phyloP scores from a whole-genome alignment of 1,284 basidiomycete species.

The Golubevia sp. region DNA sequence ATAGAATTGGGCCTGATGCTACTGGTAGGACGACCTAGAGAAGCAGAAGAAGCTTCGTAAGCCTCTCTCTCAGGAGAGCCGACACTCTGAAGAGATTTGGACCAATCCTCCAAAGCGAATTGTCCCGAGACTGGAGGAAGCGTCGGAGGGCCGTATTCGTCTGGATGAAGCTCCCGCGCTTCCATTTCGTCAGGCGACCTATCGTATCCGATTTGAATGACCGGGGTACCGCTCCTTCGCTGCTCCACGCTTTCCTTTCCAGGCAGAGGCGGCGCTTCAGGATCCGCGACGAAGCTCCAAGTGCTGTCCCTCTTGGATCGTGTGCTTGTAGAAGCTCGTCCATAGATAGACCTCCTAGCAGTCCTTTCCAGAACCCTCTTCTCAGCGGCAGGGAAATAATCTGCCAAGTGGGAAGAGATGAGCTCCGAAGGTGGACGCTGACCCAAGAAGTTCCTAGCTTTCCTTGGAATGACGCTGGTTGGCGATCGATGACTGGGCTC shows the following conservation, averaged over 20 bases:
- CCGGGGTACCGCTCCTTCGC: conserved; percentile 9
- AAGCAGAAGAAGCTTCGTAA: not conserved
- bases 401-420: conserved; percentile 91
- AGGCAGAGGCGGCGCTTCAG: conserved; percentile 33
- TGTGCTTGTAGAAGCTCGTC: conserved; percentile 37
- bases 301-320: conserved; percentile 48
- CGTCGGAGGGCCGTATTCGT: conserved; percentile 19
- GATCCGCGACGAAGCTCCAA: conserved; percentile 47
- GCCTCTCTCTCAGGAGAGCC: conserved; percentile 23
- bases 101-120: conserved; percentile 44
- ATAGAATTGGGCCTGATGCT: conserved; percentile 17
- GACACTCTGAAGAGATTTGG: conserved; percentile 32
- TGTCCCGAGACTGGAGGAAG: conserved; percentile 37
- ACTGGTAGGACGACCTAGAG: not conserved
- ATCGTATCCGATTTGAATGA: conserved; percentile 36
- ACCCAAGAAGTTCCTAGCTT: conserved; percentile 94
- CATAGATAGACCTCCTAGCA: conserved; percentile 45
- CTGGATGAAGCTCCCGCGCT: conserved; percentile 3
- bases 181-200: conserved; percentile 5
- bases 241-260: conserved; percentile 23
- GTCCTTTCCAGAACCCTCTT: conserved; percentile 66
- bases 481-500: conserved; percentile 10
- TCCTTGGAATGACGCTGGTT: conserved; percentile 47
- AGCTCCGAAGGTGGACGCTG: conserved; percentile 95
- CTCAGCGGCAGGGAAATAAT: conserved; percentile 93